Base-by-base conservation (phyloP, 345 rosid species). In the Litchi chinensis region DNA sequence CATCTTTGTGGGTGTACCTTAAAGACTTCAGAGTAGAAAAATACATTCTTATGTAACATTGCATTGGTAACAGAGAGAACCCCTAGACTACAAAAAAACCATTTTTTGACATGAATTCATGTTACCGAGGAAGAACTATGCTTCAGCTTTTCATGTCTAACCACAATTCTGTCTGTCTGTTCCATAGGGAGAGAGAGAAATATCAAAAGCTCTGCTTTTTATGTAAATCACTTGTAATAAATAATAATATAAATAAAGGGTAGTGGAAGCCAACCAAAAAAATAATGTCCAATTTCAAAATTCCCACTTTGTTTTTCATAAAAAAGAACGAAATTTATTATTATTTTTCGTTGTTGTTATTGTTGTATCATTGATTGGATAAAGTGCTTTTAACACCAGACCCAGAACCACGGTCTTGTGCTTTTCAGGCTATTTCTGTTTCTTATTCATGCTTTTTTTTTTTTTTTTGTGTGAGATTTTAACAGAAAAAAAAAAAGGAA, bases 201-300 rank as follows among this genome's bases (percentile, higher is more conserved):
- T 22, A 5, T 65, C 4, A 32, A 71, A 21, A 71, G 86, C 83
- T 64, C 86, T 28, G 12, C 81, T 80, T 80, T 80, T 80, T 73
- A 83, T 77, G 72, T 6, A 18, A 8, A 28, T 66, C 59, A 54
- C 78, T 50, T 75, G 13, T 59, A 69, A 39, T 48, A 26, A 8
- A 10, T 16, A 59, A 69, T 37, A 21, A 52, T 78, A 1, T 74
- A 10, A 74, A 52, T 74, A 39, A 79, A 32, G 10, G 5, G 52
- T 7, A 70, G 48, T 44, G 46, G 21, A 65, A 26, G 19, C 66
- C 67, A 19, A 10, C 10, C 26, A 19, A 19, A 68, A 18, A 4
- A 63, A 46, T 1, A 46, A 46, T 5, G 2, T 16, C 43, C 16
- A n/a, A 22, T 60, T 43, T 48, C 18, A 52, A 52, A 52, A 15